Evolutionary conservation across 495 filamentous ascomycete species (phyloP), one percentile per base, ranked within the genome.

Genomic region (Cercophora sp.): DNA sequence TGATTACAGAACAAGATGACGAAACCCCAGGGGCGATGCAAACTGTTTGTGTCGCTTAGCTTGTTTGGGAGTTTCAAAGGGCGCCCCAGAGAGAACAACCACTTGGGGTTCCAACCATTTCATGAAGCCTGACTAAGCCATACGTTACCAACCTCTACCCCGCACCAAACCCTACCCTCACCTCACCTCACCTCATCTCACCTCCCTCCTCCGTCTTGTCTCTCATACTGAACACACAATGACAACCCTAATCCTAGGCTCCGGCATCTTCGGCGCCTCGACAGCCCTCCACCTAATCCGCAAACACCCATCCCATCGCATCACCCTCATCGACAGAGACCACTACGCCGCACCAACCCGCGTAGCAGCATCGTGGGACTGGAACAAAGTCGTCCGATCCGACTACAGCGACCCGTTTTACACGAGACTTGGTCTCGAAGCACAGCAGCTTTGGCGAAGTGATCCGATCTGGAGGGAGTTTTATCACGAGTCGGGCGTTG

Each of bases 341-440:
- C 61, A 69, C 43, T 75, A 74, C 49, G 60, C 59, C 10, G 63
- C 63, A 2, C 67, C 52, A 52, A 65, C 35, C 58, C 74, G 53
- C 59, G 69, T 57, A 27, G 81, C 79, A 18, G 83, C 84, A 20
- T 85, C 83, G 1, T 79, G 78, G 71, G 84, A 87, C 65, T 81
- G 79, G 72, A 86, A 85, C 60, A 85, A 86, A 57, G 79, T 85
- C 13, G 65, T 86, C 16, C 82, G 85, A 58, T 75, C 82, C 48
- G 84, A 87, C 59, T 88, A 87, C 64, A 65, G 70, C 27, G 75
- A 83, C 57, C 63, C 70, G 13, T 58, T 79, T 26, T 86, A 87
- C 70, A 75, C 70, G 54, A 51, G 68, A 40, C 69, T 85, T 9
- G 83, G 77, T 15, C 66, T 84, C 15, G 77, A 84, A 56, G 78